A percentile compares a stretch with the other conserved stretches of the same genome.
Conservation (phyloP, 441 rosid genomes). For the Gossypium lobatum region DNA sequence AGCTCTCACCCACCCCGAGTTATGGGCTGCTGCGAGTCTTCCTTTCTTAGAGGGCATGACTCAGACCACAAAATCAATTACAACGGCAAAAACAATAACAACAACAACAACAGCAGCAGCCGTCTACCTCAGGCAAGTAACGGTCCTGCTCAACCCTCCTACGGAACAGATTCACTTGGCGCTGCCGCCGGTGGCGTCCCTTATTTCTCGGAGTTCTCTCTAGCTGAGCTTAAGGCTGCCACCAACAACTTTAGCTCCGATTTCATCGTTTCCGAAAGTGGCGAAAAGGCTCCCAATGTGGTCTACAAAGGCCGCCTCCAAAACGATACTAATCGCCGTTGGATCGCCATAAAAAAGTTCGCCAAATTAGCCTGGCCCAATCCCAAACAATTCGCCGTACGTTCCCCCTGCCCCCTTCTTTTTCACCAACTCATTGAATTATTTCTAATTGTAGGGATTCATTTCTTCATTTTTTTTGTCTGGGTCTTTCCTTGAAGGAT, state of each 20-base stretch:
- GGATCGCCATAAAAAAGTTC: slow-evolving; percentile 72
- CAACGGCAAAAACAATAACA: slow-evolving; percentile 2
- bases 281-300: slow-evolving; percentile 67
- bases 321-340: slow-evolving; percentile 36
- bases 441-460: slow-evolving; percentile 22
- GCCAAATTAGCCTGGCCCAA: slow-evolving; percentile 79
- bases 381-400: slow-evolving; percentile 83
- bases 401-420: neutral
- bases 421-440: neutral
- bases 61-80: slow-evolving; percentile 11
- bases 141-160: slow-evolving; percentile 24
- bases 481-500: slow-evolving; percentile 30
- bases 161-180: slow-evolving; percentile 23
- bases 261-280: slow-evolving; percentile 62
- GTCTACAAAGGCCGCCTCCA: slow-evolving; percentile 71
- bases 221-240: slow-evolving; percentile 69
- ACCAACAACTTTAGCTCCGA: slow-evolving; percentile 75
- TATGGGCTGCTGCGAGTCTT: slow-evolving; percentile 86
- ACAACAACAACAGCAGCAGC: slow-evolving; percentile 3
- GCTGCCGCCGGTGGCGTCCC: slow-evolving; percentile 27
- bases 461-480: neutral
- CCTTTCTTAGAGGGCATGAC: slow-evolving; percentile 26
- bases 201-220: slow-evolving; percentile 58
- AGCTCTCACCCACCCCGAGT: slow-evolving; percentile 30
- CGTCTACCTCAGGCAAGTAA: slow-evolving; percentile 15